These are phyloP conservation scores for Chenopodium suecicum DNA, from an alignment of 148 eudicot genomes.

Conservation along the genomic window DNA sequence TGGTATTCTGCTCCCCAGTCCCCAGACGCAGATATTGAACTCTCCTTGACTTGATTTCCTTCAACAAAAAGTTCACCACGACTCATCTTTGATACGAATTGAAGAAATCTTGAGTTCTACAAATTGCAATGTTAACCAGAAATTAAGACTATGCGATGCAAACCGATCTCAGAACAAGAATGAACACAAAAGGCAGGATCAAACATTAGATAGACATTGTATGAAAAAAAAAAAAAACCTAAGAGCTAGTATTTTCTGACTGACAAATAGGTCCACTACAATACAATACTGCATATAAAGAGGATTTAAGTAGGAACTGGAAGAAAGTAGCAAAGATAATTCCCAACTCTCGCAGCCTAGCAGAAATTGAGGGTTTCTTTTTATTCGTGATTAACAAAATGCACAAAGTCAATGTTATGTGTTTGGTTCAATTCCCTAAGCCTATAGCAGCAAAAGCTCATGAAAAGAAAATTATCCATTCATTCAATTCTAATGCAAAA, in stretches of 20 bases:
- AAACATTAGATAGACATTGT: neutral
- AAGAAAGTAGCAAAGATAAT: no score
- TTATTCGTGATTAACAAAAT: no score
- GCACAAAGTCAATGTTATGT: no score
- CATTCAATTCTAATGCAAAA: no score
- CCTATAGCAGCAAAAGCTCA: no score
- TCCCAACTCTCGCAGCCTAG: no score
- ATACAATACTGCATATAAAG: no score
- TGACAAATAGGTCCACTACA: neutral
- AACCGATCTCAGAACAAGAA: neutral
- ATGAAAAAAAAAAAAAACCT: neutral
- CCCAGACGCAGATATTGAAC: slow-evolving; percentile 34
- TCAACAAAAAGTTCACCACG: slow-evolving; percentile 85
- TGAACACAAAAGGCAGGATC: neutral
- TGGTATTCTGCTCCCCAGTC: slow-evolving; percentile 91
- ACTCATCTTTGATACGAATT: slow-evolving; percentile 98
- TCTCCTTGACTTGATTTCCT: slow-evolving; percentile 81
- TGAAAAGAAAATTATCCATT: no score
- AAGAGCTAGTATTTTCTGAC: neutral
- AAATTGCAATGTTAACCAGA: slow-evolving; percentile 16
- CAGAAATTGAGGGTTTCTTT: no score
- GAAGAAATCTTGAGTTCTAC: slow-evolving; percentile 94
- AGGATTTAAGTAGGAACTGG: no score
- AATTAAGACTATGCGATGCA: neutral
- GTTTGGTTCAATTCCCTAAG: no score